Evolutionary conservation across 1,284 basidiomycete genomes (phyloP).

Genomic region (Boletus semigastroideus): DNA sequence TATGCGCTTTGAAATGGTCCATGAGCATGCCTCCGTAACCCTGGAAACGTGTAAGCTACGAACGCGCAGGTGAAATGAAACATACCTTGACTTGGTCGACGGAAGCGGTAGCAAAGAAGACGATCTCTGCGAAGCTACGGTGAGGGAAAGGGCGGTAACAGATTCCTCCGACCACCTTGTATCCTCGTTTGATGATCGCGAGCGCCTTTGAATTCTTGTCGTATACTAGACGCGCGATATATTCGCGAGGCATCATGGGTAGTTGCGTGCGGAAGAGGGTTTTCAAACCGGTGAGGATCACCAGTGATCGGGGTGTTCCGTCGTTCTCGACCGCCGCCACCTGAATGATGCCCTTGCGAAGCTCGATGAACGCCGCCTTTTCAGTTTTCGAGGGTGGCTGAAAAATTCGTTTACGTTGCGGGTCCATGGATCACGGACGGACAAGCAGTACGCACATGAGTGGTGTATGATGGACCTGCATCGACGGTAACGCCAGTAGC

Average conservation of each 20-base stretch:
- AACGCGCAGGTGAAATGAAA: neutral
- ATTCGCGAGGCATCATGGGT: slow-evolving; percentile 99
- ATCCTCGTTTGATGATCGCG: slow-evolving; percentile 94
- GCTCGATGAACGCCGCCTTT: slow-evolving; percentile 82
- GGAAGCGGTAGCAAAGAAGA: slow-evolving; percentile 97
- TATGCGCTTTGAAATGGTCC: slow-evolving; percentile 98
- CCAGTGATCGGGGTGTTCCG: slow-evolving; percentile 68
- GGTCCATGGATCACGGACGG: neutral
- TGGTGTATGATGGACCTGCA: slow-evolving; percentile 48
- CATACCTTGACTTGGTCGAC: slow-evolving; percentile 95
- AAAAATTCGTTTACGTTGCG: slow-evolving; percentile 1
- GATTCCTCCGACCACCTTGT: slow-evolving; percentile 97
- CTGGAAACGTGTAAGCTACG: slow-evolving; percentile 39
- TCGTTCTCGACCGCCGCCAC: slow-evolving; percentile 89
- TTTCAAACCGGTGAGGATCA: slow-evolving; percentile 93
- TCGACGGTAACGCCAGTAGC: slow-evolving; percentile 82
- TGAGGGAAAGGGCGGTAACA: slow-evolving; percentile 97
- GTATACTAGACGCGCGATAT: slow-evolving; percentile 95
- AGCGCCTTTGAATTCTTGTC: slow-evolving; percentile 90
- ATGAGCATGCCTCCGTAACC: slow-evolving; percentile 98
- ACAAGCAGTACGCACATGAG: slow-evolving; percentile 41
- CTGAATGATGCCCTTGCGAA: slow-evolving; percentile 82
- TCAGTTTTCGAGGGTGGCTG: slow-evolving; percentile 59
- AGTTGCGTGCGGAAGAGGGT: slow-evolving; percentile 97
- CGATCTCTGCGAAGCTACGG: slow-evolving; percentile 96